Conservation (phyloP, 2,329 filamentous ascomycete genomes). For the Alternaria postmessia region DNA sequence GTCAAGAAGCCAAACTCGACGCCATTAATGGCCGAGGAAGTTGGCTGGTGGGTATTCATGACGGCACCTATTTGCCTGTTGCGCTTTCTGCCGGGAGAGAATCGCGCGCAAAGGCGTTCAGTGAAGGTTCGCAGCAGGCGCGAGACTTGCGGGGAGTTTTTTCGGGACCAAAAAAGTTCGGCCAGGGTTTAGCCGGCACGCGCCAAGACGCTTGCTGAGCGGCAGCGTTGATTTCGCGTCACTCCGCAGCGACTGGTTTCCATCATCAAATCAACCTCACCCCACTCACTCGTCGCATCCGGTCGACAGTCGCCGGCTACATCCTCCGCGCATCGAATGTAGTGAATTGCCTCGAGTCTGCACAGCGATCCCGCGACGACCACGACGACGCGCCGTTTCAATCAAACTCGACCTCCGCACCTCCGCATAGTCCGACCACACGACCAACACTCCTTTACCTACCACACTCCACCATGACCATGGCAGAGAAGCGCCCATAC, state of each 20-base stretch:
- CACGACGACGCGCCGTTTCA: slow-evolving; percentile 8
- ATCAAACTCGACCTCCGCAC: slow-evolving; percentile 7
- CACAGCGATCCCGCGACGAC: not conserved
- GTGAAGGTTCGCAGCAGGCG: slow-evolving; percentile 17
- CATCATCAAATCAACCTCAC: slow-evolving; percentile 4
- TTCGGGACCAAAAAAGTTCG: slow-evolving; percentile 42
- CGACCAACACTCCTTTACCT: not conserved
- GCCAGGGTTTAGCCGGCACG: slow-evolving; percentile 35
- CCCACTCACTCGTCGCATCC: not conserved
- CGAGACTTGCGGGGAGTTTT: slow-evolving; percentile 38
- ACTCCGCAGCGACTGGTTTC: slow-evolving; percentile 19
- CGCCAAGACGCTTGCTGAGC: slow-evolving; percentile 23
- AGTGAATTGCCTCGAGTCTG: not conserved
- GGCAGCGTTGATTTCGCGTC: slow-evolving; percentile 24
- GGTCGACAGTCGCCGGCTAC: not conserved
- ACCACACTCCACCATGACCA: slow-evolving; percentile 30
- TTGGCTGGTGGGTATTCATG: slow-evolving; percentile 70
- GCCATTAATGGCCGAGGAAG: slow-evolving; percentile 81
- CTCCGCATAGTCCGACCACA: slow-evolving; percentile 9
- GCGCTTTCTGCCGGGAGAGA: slow-evolving; percentile 24
- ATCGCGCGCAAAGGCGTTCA: slow-evolving; percentile 24
- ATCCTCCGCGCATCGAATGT: not conserved
- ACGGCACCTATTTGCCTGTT: slow-evolving; percentile 17
- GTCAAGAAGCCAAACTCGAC: slow-evolving; percentile 91
- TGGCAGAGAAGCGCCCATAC: slow-evolving; percentile 56